phyloP scores from a whole-genome alignment of 1,284 basidiomycete genomes.

The Naganishia cerealis region DNA sequence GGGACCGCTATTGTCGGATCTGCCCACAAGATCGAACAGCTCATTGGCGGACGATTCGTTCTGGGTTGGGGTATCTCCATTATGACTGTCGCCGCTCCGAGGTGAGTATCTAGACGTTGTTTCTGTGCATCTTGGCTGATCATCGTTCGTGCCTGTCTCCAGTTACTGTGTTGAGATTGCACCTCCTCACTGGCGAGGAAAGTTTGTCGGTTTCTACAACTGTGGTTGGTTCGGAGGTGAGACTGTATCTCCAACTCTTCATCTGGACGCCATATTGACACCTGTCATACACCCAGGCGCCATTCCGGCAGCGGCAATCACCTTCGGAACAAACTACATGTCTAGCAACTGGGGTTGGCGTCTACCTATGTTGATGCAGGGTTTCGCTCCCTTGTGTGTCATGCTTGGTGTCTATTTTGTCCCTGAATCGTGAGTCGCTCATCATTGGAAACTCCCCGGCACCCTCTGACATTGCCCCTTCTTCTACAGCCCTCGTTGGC shows the following conservation, averaged over 20 bases:
- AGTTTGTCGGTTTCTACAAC: constrained; percentile 33
- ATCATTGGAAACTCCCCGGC: background rate
- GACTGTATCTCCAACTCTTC: background rate
- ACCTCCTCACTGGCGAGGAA: constrained; percentile 65
- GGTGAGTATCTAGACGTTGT: constrained; percentile 56
- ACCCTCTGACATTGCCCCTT: background rate
- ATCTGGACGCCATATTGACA: no score
- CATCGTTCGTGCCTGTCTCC: constrained; percentile 41
- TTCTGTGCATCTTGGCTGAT: background rate
- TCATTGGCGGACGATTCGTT: constrained; percentile 52
- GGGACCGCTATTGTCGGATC: constrained; percentile 49
- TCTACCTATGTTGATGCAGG: constrained; percentile 43
- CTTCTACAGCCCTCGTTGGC: constrained; percentile 46
- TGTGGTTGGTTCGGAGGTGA: constrained; percentile 45
- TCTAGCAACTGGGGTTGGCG: constrained; percentile 42
- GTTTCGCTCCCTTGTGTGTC: constrained; percentile 37
- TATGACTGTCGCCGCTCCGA: constrained; percentile 55
- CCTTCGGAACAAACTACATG: constrained; percentile 45
- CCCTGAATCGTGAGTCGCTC: constrained; percentile 28
- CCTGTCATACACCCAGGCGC: background rate
- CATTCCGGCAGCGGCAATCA: constrained; percentile 44
- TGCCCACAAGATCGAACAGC: constrained; percentile 42
- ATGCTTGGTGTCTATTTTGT: constrained; percentile 32
- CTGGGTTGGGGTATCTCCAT: constrained; percentile 53
- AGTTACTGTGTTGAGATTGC: constrained; percentile 61